Percentiles rank a stretch among this genome's conserved stretches.
phyloP scores from a whole-genome alignment of 176 grass and related monocot species.

The Phyllostachys edulis region DNA sequence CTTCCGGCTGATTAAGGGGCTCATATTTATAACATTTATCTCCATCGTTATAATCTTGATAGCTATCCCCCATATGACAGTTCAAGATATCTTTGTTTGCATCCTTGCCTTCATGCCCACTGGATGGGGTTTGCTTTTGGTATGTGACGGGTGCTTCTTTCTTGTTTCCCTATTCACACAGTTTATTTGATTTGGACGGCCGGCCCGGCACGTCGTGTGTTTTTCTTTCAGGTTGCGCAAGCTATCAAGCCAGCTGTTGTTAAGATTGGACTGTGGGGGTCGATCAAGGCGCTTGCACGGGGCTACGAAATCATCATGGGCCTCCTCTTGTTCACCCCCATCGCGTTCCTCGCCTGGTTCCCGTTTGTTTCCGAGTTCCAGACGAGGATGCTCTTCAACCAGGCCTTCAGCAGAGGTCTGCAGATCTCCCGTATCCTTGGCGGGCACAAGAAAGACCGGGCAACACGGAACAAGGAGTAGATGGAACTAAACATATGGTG shows the following conservation, averaged over 20 bases:
- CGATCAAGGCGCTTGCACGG: slow-evolving; percentile 68
- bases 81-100: slow-evolving; percentile 83
- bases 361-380: slow-evolving; percentile 93
- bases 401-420: slow-evolving; percentile 85
- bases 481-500: too few species aligned
- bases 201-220: neutral
- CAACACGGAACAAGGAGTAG: slow-evolving; percentile 64
- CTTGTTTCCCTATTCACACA: too few species aligned
- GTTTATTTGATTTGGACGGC: neutral
- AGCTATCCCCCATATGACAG: slow-evolving; percentile 77
- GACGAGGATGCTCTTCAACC: slow-evolving; percentile 23
- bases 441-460: slow-evolving; percentile 74
- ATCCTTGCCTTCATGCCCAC: slow-evolving; percentile 94
- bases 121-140: slow-evolving; percentile 86
- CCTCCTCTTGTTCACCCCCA: slow-evolving; percentile 80
- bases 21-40: slow-evolving; percentile 83
- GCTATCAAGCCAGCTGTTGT: slow-evolving; percentile 47
- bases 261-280: slow-evolving; percentile 54
- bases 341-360: slow-evolving; percentile 87
- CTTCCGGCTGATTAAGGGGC: slow-evolving; percentile 86
- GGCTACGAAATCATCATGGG: slow-evolving; percentile 93
- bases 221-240: slow-evolving; percentile 59
- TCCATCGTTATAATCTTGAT: slow-evolving; percentile 77
- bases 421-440: slow-evolving; percentile 92
- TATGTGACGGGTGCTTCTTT: slow-evolving; percentile 25